Base-by-base conservation (phyloP, 2,329 filamentous ascomycete species). In the Echinosphaeria canescens region DNA sequence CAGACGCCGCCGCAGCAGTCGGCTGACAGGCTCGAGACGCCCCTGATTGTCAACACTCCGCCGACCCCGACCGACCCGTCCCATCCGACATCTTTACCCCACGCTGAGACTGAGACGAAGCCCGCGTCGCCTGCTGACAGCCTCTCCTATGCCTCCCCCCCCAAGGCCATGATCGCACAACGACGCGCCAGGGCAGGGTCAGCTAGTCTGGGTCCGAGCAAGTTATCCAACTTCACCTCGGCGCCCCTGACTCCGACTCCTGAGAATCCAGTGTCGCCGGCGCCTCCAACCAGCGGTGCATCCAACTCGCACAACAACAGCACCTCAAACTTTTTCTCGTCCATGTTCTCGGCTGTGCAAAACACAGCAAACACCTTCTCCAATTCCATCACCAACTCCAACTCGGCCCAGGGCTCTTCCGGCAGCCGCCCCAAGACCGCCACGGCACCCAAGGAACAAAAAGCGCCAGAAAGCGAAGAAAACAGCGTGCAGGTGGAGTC, bases 261-360 rank as follows among this genome's bases (percentile, higher is more conserved):
- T 20, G 84, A 93, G 45, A 59, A 50, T 46, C n/a, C n/a, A n/a
- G n/a, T n/a, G n/a, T n/a, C n/a, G n/a, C n/a, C n/a, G n/a, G n/a
- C n/a, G n/a, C n/a, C n/a, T n/a, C n/a, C n/a, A n/a, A 19, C 17
- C 17, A 7, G 7, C 17, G 17, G 17, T 19, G 17, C 7, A 19
- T n/a, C n/a, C 17, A 72, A 72, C 38, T 41, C 48, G 4, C 48
- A 10, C 39, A 47, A 29, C 57, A 62, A 38, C 40, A 67, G 63
- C 16, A 60, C 65, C 29, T 56, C 62, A 20, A 73, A 82, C 1
- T 95, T 98, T 53, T 95, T 98, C 50, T 91, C 81, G 4, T 84
- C 79, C 15, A 78, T 98, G 42, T 69, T 98, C 35, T 85, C 81
- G 22, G 85, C 75, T 24, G 88, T 88, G 12, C 85, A 95, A 48